Evolutionary conservation across 129 eudicot genomes (phyloP).

Genomic region (Scalesia atractyloides): DNA sequence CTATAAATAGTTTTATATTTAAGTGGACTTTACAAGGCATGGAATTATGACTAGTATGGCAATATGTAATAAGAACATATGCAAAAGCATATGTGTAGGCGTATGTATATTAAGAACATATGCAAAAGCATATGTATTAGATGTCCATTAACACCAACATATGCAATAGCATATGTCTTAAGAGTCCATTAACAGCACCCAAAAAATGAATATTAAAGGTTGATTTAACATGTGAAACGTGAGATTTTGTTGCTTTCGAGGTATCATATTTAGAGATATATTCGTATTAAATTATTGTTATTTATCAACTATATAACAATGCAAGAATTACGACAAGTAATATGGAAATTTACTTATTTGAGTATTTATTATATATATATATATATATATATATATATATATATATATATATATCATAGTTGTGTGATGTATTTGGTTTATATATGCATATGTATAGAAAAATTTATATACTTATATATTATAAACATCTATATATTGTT

Average conservation of each 20-base stretch:
- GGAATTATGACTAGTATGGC: constrained; percentile 12
- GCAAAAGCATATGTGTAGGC: constrained; percentile 2
- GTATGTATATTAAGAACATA: constrained; percentile 4
- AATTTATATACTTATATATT: no score
- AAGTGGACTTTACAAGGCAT: not conserved
- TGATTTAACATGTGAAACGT: not conserved
- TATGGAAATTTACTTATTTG: no score
- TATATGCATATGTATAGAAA: no score
- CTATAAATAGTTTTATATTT: no score
- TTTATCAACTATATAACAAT: no score
- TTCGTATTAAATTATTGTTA: not conserved
- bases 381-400: no score
- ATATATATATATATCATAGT: no score
- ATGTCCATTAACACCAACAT: no score
- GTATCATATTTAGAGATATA: not conserved
- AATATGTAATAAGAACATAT: constrained; percentile 14
- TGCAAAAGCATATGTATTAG: constrained; percentile 4
- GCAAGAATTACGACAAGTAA: no score
- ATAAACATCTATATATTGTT: no score
- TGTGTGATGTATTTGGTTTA: no score
- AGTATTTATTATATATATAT: no score
- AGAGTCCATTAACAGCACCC: constrained; percentile 11
- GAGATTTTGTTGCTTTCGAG: not conserved
- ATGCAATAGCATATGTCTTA: not conserved
- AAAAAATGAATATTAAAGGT: not conserved